Base-by-base conservation (phyloP, 192 early-diverging fungal species). In the Coemansia brasiliensis region DNA sequence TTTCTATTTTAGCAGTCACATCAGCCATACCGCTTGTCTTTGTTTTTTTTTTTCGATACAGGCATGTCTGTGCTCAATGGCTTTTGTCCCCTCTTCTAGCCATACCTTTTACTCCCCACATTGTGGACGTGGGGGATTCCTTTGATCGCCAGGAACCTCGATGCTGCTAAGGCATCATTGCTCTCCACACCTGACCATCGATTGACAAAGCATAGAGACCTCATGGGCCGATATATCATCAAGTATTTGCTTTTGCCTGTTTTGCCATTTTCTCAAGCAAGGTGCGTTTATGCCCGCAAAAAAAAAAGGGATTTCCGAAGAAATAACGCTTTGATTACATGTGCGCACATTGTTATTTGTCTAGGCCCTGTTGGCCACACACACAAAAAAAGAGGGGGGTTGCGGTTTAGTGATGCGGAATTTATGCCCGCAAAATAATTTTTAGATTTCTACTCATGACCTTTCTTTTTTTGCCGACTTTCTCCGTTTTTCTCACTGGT, bases 1-100 rank as follows among this genome's bases (percentile, higher is more conserved):
- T n/a, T n/a, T n/a, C n/a, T 46, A 10, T 25, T 49, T 49, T 49
- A 49, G 46, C 46, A 49, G 46, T 49, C 46, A 49, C 46, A 11
- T 13, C 46, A 24, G 21, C 46, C 27, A 29, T 29, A 29, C 6
- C 6, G 27, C n/a, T n/a, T n/a, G n/a, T n/a, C n/a, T n/a, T n/a
- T 4, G 27, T 29, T 29, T 3, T 29, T 4, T 6, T 29, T 29
- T 3, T 3, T 6, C 27, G 6, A 29, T 6, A 29, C 27, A 29
- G 6, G 27, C 6, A 29, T 29, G 27, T 29, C 27, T 29, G 27
- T 29, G 27, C 27, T 29, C 27, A 29, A 29, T 29, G 27, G 27
- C 27, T n/a, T n/a, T n/a, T n/a, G n/a, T n/a, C n/a, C n/a, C n/a
- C n/a, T n/a, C n/a, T n/a, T n/a, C n/a, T n/a, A n/a, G n/a, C n/a